A percentile compares a stretch with the other conserved stretches of the same genome.
Evolutionary conservation across 257 asterid species (phyloP).

Genomic region (Salvia miltiorrhiza): DNA sequence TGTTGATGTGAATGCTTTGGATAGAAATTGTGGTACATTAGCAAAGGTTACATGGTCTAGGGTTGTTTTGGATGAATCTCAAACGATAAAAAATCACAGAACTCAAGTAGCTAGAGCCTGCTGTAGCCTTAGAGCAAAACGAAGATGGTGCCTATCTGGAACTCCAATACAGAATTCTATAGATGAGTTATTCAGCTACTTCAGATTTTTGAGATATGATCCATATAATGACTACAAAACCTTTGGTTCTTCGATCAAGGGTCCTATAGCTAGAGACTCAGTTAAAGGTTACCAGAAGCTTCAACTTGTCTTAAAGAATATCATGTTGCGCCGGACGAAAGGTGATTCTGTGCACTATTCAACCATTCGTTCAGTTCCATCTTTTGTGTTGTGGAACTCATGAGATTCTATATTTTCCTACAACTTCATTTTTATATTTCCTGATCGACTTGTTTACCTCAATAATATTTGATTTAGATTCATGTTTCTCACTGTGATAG

Average conservation of each 20-base stretch:
- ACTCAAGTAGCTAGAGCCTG: conserved; percentile 99
- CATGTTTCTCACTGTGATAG: conserved; percentile 34
- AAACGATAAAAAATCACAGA: conserved; percentile 92
- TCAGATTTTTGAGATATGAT: conserved; percentile 87
- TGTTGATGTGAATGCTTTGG: conserved; percentile 50
- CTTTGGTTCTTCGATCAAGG: conserved; percentile 62
- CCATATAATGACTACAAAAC: conserved; percentile 82
- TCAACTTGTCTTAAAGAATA: conserved; percentile 69
- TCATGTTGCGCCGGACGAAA: conserved; percentile 98
- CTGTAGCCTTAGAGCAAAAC: conserved; percentile 94
- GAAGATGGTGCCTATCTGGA: conserved; percentile 99
- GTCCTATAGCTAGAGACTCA: conserved; percentile 67
- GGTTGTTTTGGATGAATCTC: conserved; percentile 96
- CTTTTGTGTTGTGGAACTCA: neutral
- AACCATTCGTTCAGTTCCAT: neutral
- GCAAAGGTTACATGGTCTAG: conserved; percentile 93
- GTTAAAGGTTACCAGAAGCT: conserved; percentile 77
- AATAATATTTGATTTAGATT: conserved; percentile 9
- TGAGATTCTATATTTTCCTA: neutral
- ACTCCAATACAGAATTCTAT: conserved; percentile 96
- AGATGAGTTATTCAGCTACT: conserved; percentile 94
- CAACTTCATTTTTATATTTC: neutral
- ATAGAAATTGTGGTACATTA: conserved; percentile 72
- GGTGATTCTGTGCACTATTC: conserved; percentile 39
- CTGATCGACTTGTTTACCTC: neutral